Conservation (phyloP, 768 basidiomycete genomes). For the Postia placenta region DNA sequence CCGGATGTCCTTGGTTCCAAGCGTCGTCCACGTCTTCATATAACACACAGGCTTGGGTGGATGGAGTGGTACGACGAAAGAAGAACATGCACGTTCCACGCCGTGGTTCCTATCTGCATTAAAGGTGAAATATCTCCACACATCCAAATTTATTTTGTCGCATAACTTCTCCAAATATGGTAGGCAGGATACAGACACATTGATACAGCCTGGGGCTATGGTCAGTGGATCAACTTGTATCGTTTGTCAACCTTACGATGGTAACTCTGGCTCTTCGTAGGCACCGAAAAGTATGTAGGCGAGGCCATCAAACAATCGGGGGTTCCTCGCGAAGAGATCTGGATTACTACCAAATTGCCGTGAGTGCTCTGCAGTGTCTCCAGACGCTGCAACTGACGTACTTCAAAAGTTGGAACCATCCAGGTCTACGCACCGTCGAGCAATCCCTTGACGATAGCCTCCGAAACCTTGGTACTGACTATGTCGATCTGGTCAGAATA, state of each 20-base stretch:
- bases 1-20: too few species aligned
- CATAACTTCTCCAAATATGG: too few species aligned
- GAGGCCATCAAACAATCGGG: constrained; percentile 37
- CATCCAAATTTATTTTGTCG: too few species aligned
- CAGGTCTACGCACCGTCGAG: constrained; percentile 16
- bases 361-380: neutral
- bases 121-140: constrained; percentile 26
- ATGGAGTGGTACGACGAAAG: constrained; percentile 30
- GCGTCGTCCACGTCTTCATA: too few species aligned
- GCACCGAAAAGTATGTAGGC: constrained; percentile 20
- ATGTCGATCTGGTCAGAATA: constrained; percentile 2
- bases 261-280: too few species aligned
- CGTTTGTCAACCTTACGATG: too few species aligned
- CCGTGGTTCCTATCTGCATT: constrained; percentile 37
- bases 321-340: constrained; percentile 57
- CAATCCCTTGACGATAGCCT: constrained; percentile 25
- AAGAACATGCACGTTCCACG: constrained; percentile 28
- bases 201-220: constrained; percentile 26
- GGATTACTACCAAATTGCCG: constrained; percentile 56
- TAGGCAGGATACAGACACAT: constrained; percentile 23
- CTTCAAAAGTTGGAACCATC: constrained; percentile 31
- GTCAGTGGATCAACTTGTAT: too few species aligned
- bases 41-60: constrained; percentile 34
- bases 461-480: constrained; percentile 21
- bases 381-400: too few species aligned